Conservation (phyloP, 768 basidiomycete species). For the Crassisporium funariophilum region DNA sequence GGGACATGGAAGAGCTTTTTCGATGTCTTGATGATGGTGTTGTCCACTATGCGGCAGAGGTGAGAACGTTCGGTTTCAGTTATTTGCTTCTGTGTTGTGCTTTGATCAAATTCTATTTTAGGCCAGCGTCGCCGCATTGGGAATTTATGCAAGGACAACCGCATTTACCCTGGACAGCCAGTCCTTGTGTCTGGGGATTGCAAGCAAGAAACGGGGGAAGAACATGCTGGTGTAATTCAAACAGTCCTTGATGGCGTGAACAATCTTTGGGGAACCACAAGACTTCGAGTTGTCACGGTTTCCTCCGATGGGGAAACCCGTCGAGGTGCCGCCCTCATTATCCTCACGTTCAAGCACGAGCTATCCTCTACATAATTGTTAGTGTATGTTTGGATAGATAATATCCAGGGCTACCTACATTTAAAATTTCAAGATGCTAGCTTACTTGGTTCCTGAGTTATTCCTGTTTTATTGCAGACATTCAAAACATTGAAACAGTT, state of each 20-base stretch:
- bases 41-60: slow-evolving; percentile 24
- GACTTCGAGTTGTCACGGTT: slow-evolving; percentile 19
- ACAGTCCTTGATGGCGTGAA: slow-evolving; percentile 17
- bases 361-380: too few species aligned
- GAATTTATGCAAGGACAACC: slow-evolving; percentile 25
- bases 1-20: slow-evolving; percentile 25
- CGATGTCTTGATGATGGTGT: slow-evolving; percentile 9
- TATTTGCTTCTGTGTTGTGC: background rate
- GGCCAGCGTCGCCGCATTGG: slow-evolving; percentile 29
- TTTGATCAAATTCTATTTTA: slow-evolving; percentile 17
- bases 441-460: too few species aligned
- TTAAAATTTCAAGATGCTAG: too few species aligned
- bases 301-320: slow-evolving; percentile 29
- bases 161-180: slow-evolving; percentile 25
- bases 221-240: slow-evolving; percentile 20
- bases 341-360: slow-evolving; percentile 15
- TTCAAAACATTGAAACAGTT: too few species aligned
- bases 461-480: too few species aligned
- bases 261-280: slow-evolving; percentile 6
- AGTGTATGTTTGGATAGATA: too few species aligned
- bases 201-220: slow-evolving; percentile 26
- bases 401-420: too few species aligned
- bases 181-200: slow-evolving; percentile 31
- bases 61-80: slow-evolving; percentile 4
- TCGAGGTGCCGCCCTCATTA: slow-evolving; percentile 20